Conservation (phyloP, 352 stramenopile species). For the Thraustochytrium striatum region DNA sequence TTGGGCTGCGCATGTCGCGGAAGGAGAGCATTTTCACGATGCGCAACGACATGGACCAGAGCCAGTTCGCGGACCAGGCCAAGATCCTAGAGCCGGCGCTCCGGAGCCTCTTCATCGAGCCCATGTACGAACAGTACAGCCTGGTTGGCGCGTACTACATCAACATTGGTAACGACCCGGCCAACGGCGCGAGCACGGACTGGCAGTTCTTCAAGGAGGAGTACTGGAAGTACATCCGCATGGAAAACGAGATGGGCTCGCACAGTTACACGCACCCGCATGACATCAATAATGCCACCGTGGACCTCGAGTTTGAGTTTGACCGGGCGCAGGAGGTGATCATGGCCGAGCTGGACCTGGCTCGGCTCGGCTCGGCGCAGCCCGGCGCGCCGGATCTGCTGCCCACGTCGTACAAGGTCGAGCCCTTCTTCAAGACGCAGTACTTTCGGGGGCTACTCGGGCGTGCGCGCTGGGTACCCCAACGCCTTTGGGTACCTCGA, state of each 20-base stretch:
- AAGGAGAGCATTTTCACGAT: neutral
- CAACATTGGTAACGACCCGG: slow-evolving; percentile 38
- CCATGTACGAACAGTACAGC: slow-evolving; percentile 42
- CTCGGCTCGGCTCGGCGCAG: slow-evolving; percentile 21
- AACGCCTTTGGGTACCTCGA: slow-evolving; percentile 39
- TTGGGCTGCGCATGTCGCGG: neutral
- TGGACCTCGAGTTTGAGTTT: slow-evolving; percentile 43
- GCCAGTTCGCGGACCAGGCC: slow-evolving; percentile 20
- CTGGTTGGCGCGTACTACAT: slow-evolving; percentile 43
- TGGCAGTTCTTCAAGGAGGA: neutral
- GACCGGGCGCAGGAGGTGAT: neutral
- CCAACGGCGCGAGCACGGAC: slow-evolving; percentile 33
- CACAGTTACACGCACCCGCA: slow-evolving; percentile 46
- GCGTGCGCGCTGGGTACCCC: slow-evolving; percentile 18
- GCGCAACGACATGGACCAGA: slow-evolving; percentile 42
- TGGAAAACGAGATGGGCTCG: slow-evolving; percentile 38
- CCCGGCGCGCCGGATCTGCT: slow-evolving; percentile 20
- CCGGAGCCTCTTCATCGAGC: neutral
- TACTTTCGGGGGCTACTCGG: slow-evolving; percentile 43
- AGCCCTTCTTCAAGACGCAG: slow-evolving; percentile 3
- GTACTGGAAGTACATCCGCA: slow-evolving; percentile 12
- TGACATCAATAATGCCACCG: slow-evolving; percentile 12
- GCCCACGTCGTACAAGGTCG: neutral
- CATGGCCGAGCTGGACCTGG: neutral
- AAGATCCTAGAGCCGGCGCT: slow-evolving; percentile 15